These are phyloP conservation scores for Aurantiochytrium sp. DNA, from an alignment of 108 stramenopile species.

Conservation along the genomic window DNA sequence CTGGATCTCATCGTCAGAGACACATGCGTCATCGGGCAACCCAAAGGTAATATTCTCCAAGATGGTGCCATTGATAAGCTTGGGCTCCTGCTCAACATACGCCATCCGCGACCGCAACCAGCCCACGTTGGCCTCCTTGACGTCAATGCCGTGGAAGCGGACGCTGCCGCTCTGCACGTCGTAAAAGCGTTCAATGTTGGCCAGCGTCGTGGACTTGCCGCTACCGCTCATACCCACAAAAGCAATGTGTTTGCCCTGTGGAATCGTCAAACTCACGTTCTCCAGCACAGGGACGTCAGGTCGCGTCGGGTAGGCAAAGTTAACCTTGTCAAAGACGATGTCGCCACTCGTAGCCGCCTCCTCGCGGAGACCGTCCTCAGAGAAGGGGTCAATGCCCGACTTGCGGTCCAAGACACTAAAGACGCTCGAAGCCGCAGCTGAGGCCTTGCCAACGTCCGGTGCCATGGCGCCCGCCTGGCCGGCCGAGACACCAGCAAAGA, in stretches of 20 bases:
- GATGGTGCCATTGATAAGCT: constrained; percentile 61
- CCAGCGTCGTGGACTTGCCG: constrained; percentile 45
- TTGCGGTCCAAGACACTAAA: constrained; percentile 37
- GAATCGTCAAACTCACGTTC: constrained; percentile 24
- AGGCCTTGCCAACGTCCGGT: constrained; percentile 28
- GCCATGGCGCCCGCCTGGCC: constrained; percentile 37
- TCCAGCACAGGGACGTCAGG: constrained; percentile 11
- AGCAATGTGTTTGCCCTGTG: constrained; percentile 36
- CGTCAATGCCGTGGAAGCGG: constrained; percentile 22
- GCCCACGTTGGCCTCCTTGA: constrained; percentile 20
- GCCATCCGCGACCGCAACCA: constrained; percentile 32
- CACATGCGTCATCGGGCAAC: background rate
- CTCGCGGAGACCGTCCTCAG: background rate
- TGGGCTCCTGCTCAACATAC: constrained; percentile 67
- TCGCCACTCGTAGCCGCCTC: background rate
- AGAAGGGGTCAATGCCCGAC: constrained; percentile 14
- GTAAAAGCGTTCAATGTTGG: constrained; percentile 40
- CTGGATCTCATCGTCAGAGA: constrained; percentile 47
- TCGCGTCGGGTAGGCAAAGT: constrained; percentile 19
- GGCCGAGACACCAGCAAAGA: constrained; percentile 35
- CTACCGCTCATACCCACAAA: constrained; percentile 38
- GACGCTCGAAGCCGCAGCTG: constrained; percentile 33
- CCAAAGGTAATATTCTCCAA: constrained; percentile 69
- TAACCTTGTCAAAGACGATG: constrained; percentile 19
- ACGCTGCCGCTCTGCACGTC: background rate